phyloP scores from a whole-genome alignment of 2,329 filamentous ascomycete genomes.

The Ilyonectria robusta region DNA sequence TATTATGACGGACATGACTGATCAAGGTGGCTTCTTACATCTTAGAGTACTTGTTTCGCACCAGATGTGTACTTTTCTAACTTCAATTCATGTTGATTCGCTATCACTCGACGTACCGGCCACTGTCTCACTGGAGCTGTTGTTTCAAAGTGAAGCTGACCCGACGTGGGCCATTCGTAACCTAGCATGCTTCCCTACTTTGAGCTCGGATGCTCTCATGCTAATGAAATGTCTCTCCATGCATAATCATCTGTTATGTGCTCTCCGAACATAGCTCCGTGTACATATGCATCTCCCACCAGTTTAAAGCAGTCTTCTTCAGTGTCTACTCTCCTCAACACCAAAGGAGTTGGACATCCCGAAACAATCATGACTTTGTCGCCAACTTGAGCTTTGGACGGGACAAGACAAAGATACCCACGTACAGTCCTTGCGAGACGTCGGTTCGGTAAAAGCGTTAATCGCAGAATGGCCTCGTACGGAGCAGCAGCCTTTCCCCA shows the following conservation, averaged over 20 bases:
- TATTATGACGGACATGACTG: conserved; percentile 21
- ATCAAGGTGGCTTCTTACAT: conserved; percentile 37
- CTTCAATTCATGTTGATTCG: conserved; percentile 32
- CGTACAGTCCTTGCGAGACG: conserved; percentile 37
- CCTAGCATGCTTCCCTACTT: background rate
- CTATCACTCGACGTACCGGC: conserved; percentile 9
- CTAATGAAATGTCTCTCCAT: conserved; percentile 34
- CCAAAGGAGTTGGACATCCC: conserved; percentile 36
- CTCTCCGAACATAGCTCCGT: conserved; percentile 40
- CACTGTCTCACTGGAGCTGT: background rate
- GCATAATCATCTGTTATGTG: conserved; percentile 24
- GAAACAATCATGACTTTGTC: conserved; percentile 38
- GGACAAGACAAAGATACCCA: conserved; percentile 40
- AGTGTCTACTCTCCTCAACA: conserved; percentile 30
- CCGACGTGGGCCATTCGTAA: background rate
- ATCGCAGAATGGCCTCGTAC: conserved; percentile 35
- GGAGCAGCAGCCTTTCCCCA: conserved; percentile 33
- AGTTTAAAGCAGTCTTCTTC: conserved; percentile 31
- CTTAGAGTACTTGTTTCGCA: conserved; percentile 37
- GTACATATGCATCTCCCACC: conserved; percentile 35
- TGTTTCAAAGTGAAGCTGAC: too few relatives aligned
- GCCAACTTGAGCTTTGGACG: conserved; percentile 28
- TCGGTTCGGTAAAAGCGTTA: conserved; percentile 33
- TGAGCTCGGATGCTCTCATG: background rate
- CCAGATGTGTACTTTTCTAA: conserved; percentile 37